These are phyloP conservation scores for Tricholoma sp. DNA, from an alignment of 768 basidiomycete genomes.

Conservation along the genomic window DNA sequence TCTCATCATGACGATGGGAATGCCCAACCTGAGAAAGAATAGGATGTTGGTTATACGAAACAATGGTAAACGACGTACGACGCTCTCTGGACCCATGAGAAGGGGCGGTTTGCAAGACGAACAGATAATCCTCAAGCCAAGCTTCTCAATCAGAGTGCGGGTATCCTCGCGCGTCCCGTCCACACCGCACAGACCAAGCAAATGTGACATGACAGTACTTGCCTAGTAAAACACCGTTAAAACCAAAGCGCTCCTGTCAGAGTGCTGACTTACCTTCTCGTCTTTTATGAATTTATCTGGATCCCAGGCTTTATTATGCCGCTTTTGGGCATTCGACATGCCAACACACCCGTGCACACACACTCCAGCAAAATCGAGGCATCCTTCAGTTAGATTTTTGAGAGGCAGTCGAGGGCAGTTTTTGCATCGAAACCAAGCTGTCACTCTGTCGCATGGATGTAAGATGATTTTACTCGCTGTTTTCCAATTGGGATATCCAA, in stretches of 20 bases:
- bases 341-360: conserved; percentile 54
- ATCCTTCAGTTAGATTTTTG: conserved; percentile 33
- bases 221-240: conserved; percentile 32
- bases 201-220: conserved; percentile 33
- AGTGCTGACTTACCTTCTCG: conserved; percentile 36
- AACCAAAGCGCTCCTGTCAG: not conserved
- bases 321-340: conserved; percentile 23
- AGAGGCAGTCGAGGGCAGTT: conserved; percentile 36
- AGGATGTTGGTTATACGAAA: not conserved
- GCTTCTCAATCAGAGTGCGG: conserved; percentile 11
- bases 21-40: conserved; percentile 46
- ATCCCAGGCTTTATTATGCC: conserved; percentile 35
- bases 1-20: conserved; percentile 55
- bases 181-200: conserved; percentile 27
- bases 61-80: conserved; percentile 33
- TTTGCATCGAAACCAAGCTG: conserved; percentile 55
- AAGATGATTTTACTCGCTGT: conserved; percentile 38
- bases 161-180: conserved; percentile 25
- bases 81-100: conserved; percentile 39
- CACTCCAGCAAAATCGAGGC: conserved; percentile 52
- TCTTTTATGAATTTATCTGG: conserved; percentile 53
- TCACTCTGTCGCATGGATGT: conserved; percentile 54
- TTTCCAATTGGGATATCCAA: conserved; percentile 53
- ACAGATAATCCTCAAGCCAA: conserved; percentile 38
- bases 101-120: conserved; percentile 44